Evolutionary conservation across 2,329 filamentous ascomycete genomes (phyloP), one percentile per base, ranked within the genome.

Genomic region (Calonectria multiphialidica): DNA sequence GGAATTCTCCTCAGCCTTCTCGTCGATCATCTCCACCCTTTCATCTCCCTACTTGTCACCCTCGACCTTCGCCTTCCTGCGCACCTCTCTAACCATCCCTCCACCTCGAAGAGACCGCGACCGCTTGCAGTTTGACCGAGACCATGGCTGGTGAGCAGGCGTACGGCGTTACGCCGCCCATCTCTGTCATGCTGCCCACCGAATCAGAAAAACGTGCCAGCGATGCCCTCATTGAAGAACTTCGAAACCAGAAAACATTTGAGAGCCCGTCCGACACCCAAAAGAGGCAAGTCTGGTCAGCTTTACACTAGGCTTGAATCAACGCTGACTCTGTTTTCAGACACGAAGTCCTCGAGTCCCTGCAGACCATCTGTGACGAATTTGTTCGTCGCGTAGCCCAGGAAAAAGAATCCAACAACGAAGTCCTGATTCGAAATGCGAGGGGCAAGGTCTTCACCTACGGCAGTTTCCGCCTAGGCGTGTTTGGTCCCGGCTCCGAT

Each of bases 401-500:
- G 76, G 89, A 91, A 80, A 95, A 93, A 82, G 92, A 92, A 73
- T 87, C 88, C 9, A 88, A 96, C 63, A 93, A 95, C 55, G 90
- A 94, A 50, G 91, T 92, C 37, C 90, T 97, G 55, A 90, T 97
- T 55, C 94, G 96, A 77, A 93, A 93, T 80, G 94, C 96, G 7
- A 94, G 96, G 66, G 97, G 96, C 75, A 97, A 96, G 86, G 92
- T 99, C 77, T 98, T 98, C 83, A 97, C 96, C 1, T 99, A 97
- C 83, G 97, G 97, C 75, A 98, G 97, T 84, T 99, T 96, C 84
- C 93, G 96, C 45, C 88, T 99, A 15, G 97, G 97, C 72, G 97
- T 98, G 28, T 98, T 94, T 83, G 96, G 96, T 7, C 97, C 97
- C 53, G 95, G 95, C 63, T 98, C 97, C 57, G 97, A 99, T 91